phyloP scores from a whole-genome alignment of 306 rosid genomes.

The Vigna trinervia region DNA sequence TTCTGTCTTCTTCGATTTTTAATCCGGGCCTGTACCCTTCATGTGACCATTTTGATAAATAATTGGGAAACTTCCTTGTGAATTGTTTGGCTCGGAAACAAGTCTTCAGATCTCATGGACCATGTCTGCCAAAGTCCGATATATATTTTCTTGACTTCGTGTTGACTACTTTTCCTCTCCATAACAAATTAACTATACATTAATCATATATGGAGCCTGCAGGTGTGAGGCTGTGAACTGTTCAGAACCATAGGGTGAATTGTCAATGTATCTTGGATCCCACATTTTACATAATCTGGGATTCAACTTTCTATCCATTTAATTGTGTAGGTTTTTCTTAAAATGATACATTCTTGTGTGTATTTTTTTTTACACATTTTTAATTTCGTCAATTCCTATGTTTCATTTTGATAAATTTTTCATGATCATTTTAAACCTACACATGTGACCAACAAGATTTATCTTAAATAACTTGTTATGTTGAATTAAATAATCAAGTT shows the following conservation, averaged over 20 bases:
- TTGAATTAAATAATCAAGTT: conserved; percentile 13
- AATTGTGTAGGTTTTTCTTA: background rate
- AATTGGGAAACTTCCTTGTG: background rate
- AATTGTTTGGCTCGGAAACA: background rate
- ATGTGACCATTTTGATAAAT: background rate
- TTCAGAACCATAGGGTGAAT: background rate
- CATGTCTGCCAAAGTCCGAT: background rate
- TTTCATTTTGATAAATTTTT: background rate
- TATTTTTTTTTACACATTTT: too few species aligned
- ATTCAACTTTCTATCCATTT: background rate
- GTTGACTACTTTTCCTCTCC: background rate
- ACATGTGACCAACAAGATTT: background rate
- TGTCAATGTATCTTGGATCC: background rate
- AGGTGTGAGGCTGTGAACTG: background rate
- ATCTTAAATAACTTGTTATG: conserved; percentile 1
- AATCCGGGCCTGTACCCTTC: background rate
- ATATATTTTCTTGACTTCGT: background rate
- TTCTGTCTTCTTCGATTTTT: background rate
- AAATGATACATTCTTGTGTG: background rate
- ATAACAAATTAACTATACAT: background rate
- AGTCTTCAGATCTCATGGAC: background rate
- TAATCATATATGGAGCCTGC: background rate
- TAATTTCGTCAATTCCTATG: too few species aligned
- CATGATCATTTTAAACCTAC: conserved; percentile 12
- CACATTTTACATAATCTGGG: background rate